Percentiles rank a stretch among this genome's conserved stretches.
These are phyloP conservation scores for Vitellaria paradoxa DNA, from an alignment of 179 eudicot species.

Conservation along the genomic window DNA sequence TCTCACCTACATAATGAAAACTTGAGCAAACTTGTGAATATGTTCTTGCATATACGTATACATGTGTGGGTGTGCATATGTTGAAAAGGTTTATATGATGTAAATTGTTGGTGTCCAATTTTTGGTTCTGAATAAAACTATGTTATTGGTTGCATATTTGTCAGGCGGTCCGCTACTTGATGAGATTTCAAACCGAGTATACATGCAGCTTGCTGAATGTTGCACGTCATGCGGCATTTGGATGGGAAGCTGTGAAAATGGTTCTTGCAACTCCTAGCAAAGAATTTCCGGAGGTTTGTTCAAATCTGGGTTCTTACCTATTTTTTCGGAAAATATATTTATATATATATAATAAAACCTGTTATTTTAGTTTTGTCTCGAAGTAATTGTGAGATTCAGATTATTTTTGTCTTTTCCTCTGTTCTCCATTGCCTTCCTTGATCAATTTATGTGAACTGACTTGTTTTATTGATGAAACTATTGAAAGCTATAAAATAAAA, in stretches of 20 bases:
- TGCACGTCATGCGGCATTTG: conserved; percentile 83
- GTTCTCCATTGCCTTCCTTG: too few relatives aligned
- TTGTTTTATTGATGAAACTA: too few relatives aligned
- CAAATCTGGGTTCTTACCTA: background rate
- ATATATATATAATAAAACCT: too few relatives aligned
- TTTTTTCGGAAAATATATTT: too few relatives aligned
- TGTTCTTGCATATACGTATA: background rate
- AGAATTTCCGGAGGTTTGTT: conserved; percentile 41
- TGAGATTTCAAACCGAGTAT: conserved; percentile 83
- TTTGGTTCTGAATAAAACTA: background rate
- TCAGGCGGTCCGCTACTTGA: conserved; percentile 86
- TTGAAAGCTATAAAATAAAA: too few relatives aligned
- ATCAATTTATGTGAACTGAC: too few relatives aligned
- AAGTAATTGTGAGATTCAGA: too few relatives aligned
- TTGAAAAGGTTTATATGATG: background rate
- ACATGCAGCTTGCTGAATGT: conserved; percentile 71
- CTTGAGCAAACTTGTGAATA: background rate
- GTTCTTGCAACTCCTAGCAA: conserved; percentile 44
- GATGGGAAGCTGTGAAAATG: conserved; percentile 77
- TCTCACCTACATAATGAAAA: background rate
- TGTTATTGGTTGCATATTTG: conserved; percentile 6
- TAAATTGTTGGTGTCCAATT: background rate
- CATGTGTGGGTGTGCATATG: background rate
- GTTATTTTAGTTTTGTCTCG: too few relatives aligned
- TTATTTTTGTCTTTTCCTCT: too few relatives aligned